Evolutionary conservation across 495 filamentous ascomycete species (phyloP), one percentile per base, ranked within the genome.

Genomic region (Lasiosphaeria hispida): DNA sequence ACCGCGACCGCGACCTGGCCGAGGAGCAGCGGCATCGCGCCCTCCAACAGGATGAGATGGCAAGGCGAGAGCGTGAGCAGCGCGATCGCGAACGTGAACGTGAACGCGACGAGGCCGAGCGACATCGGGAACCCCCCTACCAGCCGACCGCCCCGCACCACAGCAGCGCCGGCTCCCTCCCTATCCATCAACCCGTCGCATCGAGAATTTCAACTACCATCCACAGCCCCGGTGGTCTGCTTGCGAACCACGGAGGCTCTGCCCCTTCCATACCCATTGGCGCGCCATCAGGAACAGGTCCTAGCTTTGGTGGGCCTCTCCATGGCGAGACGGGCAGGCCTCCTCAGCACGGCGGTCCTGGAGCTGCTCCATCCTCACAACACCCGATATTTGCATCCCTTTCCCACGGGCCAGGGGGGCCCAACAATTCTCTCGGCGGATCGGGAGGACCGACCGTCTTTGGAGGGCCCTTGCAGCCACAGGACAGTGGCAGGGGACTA

Each of bases 141-240:
- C 79, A 76, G 47, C 70, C 74, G 23, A 74, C 75, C 39, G 75
- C 79, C 43, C 84, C 89, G 11, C 89, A 92, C 59, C 90, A 95
- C 68, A 91, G 88, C 70, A 90, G 89, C 61, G 85, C 88, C 10
- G 89, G 86, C 36, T 87, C 91, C 0, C 87, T 96, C 48, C 89
- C 89, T 30, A 83, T 96, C 63, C 92, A 96, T 68, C 92, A 96
- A 66, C 92, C 92, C 2, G 89, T 96, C 48, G 91, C 92, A 42
- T 90, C 88, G 40, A 84, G 89, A 64, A 82, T 91, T 13, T 77
- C 90, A 7, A 87, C 85, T 52, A 84, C 86, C 37, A 92, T 95
- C 50, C 91, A 94, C 65, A 91, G 89, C 38, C 92, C 92, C 10
- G 90, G 91, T 65, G 92, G 92, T 10, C 78, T 97, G 9, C 83